Percentiles rank a stretch among this genome's conserved stretches.
These are phyloP conservation scores for Septoria linicola DNA, from an alignment of 2,329 filamentous ascomycete genomes.

Conservation along the genomic window DNA sequence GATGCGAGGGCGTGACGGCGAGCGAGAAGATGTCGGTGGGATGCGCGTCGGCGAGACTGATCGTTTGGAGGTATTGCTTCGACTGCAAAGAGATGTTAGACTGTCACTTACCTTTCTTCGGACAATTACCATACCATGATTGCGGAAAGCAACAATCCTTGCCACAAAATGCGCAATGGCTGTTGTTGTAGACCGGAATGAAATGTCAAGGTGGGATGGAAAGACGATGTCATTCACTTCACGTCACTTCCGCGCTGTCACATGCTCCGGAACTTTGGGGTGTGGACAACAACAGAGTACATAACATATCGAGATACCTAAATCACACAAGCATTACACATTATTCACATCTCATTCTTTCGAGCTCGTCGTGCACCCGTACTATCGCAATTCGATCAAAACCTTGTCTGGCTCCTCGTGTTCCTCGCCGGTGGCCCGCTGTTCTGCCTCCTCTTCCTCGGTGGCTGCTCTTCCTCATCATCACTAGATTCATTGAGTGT, in stretches of 20 bases:
- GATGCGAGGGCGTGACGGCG: constrained; percentile 41
- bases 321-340: not conserved
- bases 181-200: constrained; percentile 1
- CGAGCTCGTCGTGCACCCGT: not conserved
- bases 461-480: no score
- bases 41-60: constrained; percentile 72
- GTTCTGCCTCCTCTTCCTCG: no score
- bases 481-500: no score
- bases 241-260: constrained; percentile 12
- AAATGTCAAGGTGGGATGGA: constrained; percentile 1
- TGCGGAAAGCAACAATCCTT: not conserved
- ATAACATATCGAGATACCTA: not conserved
- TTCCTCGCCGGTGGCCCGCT: constrained; percentile 2
- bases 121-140: constrained; percentile 5
- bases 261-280: no score
- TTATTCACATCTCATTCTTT: not conserved
- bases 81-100: constrained; percentile 58
- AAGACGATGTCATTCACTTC: constrained; percentile 14
- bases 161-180: constrained; percentile 1
- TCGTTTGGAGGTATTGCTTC: constrained; percentile 94
- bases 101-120: no score
- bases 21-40: constrained; percentile 40
- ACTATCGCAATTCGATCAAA: no score
- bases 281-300: not conserved
- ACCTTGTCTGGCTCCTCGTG: constrained; percentile 1